Evolutionary conservation across 805 yeast genomes (phyloP).

Genomic region (Metschnikowia gruessii): DNA sequence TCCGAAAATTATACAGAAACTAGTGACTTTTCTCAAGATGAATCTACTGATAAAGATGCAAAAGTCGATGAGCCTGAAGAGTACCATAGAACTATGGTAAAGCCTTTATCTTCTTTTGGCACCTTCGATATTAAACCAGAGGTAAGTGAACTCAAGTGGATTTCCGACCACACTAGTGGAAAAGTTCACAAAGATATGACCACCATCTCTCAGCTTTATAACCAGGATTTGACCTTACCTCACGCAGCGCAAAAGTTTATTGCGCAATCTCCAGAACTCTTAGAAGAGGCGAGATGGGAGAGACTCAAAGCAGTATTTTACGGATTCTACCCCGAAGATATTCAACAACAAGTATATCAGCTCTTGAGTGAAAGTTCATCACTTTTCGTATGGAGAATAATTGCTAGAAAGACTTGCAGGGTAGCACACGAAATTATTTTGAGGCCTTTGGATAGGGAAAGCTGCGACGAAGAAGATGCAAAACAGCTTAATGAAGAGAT

Average conservation of each 20-base stretch:
- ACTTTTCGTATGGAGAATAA: slow-evolving; percentile 4
- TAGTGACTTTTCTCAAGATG: no score
- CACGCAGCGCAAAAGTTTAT: slow-evolving; percentile 1
- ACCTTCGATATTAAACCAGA: neutral
- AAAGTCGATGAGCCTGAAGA: no score
- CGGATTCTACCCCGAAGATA: neutral
- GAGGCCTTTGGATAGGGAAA: neutral
- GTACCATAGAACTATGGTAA: neutral
- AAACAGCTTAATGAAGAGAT: neutral
- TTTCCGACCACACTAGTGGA: slow-evolving; percentile 5
- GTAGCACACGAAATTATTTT: neutral
- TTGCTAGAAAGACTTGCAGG: neutral
- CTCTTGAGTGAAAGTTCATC: neutral
- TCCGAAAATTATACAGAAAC: neutral
- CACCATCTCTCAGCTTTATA: slow-evolving; percentile 4
- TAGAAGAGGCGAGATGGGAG: slow-evolving; percentile 7
- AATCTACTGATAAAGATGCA: no score
- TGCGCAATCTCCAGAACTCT: neutral
- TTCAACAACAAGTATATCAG: neutral
- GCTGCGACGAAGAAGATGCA: neutral
- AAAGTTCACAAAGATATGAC: slow-evolving; percentile 4
- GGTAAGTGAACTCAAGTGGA: neutral
- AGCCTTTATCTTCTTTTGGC: slow-evolving; percentile 2
- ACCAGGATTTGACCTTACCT: slow-evolving; percentile 1
- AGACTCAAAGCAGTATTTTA: slow-evolving; percentile 4